Conservation (phyloP, 2,329 filamentous ascomycete genomes). For the Aspergillus amoenus region DNA sequence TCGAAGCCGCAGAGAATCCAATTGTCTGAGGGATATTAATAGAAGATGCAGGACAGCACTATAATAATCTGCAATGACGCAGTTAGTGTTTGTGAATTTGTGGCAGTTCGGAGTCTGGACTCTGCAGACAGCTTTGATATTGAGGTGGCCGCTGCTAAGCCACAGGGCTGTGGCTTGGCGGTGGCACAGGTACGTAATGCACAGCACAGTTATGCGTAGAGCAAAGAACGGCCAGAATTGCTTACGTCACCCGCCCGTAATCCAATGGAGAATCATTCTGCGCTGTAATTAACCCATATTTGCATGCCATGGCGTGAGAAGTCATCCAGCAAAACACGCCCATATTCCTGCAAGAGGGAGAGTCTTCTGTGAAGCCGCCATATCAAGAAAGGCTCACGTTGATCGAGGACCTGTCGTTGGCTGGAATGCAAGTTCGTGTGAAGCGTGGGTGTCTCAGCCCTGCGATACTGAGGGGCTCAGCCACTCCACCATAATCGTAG, state of each 20-base stretch:
- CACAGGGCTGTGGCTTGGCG: background rate
- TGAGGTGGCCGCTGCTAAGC: background rate
- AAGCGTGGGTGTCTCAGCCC: constrained; percentile 8
- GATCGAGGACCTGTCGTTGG: background rate
- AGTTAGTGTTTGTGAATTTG: background rate
- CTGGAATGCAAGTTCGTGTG: background rate
- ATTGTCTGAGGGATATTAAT: background rate
- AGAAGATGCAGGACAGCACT: background rate
- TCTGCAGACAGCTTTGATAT: background rate
- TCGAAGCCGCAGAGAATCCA: background rate
- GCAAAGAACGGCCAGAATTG: background rate
- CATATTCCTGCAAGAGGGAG: background rate
- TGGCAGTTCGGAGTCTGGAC: background rate
- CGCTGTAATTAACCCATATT: background rate
- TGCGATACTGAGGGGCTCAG: constrained; percentile 6
- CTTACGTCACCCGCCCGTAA: constrained; percentile 3
- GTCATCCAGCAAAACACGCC: background rate
- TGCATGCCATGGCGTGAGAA: constrained; percentile 3
- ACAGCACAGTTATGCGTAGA: background rate
- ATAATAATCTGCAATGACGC: background rate
- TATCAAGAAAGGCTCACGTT: background rate
- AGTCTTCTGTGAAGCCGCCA: background rate
- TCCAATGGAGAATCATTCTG: background rate
- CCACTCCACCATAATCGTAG: background rate
- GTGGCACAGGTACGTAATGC: background rate